Evolutionary conservation across 345 rosid species (phyloP), one percentile per base, ranked within the genome.

Genomic region (Pistacia integerrima): DNA sequence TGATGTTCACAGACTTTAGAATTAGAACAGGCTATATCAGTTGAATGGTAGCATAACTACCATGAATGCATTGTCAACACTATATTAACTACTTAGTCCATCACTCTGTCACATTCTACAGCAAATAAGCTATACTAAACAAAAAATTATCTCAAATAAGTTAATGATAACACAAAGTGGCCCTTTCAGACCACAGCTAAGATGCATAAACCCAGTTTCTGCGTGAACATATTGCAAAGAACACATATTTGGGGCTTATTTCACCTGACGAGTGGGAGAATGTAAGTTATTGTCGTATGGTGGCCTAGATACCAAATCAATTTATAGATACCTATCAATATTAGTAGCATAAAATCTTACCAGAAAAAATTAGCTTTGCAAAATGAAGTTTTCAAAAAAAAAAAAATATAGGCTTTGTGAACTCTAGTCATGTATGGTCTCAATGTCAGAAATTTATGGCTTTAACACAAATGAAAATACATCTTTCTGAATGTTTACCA

Each of bases 401-500:
- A 36, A 59, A 65, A 72, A 14, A 8, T 72, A 56, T 33, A 66
- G 16, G 35, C 66, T 16, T 30, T 4, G n/a, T 57, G 38, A 74
- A 36, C 35, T 44, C 35, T 52, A 0, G 8, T 1, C 12, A 25
- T 25, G 25, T 25, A 48, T 12, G 4, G 41, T 46, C 76, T 66
- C 30, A 46, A 57, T 52, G 13, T 22, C 64, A 9, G 54, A 75
- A 46, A 55, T 48, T 57, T 30, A 4, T 36, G 11, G 48, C 52
- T 35, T 36, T n/a, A 59, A 72, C 33, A n/a, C 0, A 72, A 18
- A 77, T 44, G 9, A 72, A 25, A 28, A 30, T 30, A 66, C 38
- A 28, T 11, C 7, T 60, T 35, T 44, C 35, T 63, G 61, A 81
- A 49, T 77, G 56, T 46, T 80, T 90, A 96, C 99, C 99, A 55